Base-by-base conservation (phyloP, 2,329 filamentous ascomycete species). In the Diaporthe longicolla region DNA sequence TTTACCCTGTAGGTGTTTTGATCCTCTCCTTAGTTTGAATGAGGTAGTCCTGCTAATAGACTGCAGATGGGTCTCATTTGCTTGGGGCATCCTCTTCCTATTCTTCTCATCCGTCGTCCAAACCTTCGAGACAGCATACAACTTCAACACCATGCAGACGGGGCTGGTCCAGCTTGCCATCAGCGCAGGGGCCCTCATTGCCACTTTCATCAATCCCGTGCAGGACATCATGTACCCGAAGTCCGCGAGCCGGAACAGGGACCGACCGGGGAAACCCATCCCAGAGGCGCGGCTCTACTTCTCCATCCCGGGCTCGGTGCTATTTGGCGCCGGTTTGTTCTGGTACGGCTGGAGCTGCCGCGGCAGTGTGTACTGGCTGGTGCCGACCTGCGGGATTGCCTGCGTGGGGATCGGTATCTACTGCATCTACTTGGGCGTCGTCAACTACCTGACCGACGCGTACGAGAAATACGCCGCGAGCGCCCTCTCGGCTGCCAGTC, bases 81-180 rank as follows among this genome's bases (percentile, higher is more conserved):
- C 88, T 65, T 94, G 92, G 91, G 91, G 89, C 0, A 87, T 94
- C 0, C 85, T 94, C 0, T 94, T 94, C 80, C 85, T 94, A 74
- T 83, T 91, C 86, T 81, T 84, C 54, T 83, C 80, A 77, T 83
- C 82, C 4, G 87, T 94, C 15, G 92, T 92, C 0, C 85, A 94
- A 2, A 89, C 93, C n/a, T 94, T 94, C 81, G 78, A 84, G 29
- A 32, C 5, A 32, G 29, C 29, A 7, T 32, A 32, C 29, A 32
- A 32, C 29, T 32, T 32, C 29, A 32, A 32, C 29, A 32, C 87
- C 15, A 85, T 90, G 54, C 85, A 93, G 78, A 84, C 87, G 5
- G 91, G 92, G 26, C 87, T 89, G 1, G 89, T 93, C 1, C 94
- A 94, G 77, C 83, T 90, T 0, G 81, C 82, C 0, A 77, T 84